Base-by-base conservation (phyloP, 2,329 filamentous ascomycete genomes). In the Rhinocladiella mackenziei region DNA sequence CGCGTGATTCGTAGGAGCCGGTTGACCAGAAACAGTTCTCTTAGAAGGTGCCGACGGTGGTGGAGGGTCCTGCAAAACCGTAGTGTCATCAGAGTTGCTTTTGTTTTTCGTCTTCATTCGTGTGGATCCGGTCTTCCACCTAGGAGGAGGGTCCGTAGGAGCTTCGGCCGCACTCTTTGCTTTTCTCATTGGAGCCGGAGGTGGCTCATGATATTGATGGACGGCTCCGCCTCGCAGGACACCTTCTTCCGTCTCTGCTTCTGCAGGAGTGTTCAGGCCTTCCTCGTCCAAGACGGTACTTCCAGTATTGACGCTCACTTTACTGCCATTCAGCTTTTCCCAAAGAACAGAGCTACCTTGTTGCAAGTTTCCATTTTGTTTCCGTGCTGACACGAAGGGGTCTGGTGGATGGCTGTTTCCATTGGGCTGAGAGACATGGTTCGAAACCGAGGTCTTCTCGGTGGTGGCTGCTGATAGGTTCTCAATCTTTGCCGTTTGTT, bases 1-100 rank as follows among this genome's bases (percentile, higher is more conserved):
- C 69, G 74, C 51, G 35, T 43, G 43, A 18, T 70, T 50, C 65
- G 76, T 36, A 77, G 68, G 62, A 25, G 67, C 66, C 31, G 73
- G 69, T 56, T 94, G 87, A 3, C 91, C 91, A 29, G 91, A 95
- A n/a, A 94, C 78, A 1, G 89, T 96, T 56, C 91, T 81, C 68
- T 96, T 97, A 62, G 47, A 47, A 38, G 55, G 55, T 22, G 54
- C 80, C 48, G 89, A 66, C 41, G 60, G 56, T 37, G 58, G 60
- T 39, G 58, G 58, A 25, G 58, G 56, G 23, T 56, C 50, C 34
- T 60, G 61, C n/a, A 54, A 55, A 18, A 59, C 29, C n/a, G 53
- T 32, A 50, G 43, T 69, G 58, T 68, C 70, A 60, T 65, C 69
- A 19, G 61, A 41, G 22, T 67, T 65, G 11, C 58, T 57, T 51